Base-by-base conservation (phyloP, 495 filamentous ascomycete genomes). In the Penicilliopsis zonata region DNA sequence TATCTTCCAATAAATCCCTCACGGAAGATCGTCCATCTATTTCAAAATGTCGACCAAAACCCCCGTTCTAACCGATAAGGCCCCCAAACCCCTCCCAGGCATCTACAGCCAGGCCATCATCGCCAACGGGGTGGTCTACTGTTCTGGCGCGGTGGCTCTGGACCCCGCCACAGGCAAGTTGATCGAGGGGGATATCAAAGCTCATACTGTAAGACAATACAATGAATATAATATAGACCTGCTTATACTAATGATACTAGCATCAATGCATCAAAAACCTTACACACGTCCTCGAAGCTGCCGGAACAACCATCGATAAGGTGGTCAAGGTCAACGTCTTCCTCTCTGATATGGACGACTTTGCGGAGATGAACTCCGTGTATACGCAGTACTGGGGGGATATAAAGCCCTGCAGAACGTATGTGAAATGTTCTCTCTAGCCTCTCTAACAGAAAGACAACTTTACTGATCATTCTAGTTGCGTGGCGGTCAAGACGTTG, bases 271-370 rank as follows among this genome's bases (percentile, higher is more conserved):
- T 80, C 47, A 65, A 70, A 40, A 85, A 82, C 50, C 62, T 84
- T 15, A 56, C 60, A 2, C 66, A 71, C n/a, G 63, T 85, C 18
- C 69, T 85, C 26, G 61, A 72, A 35, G 78, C 70, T 20, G 72
- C 77, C 2, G 74, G 74, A 5, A 72, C 71, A 25, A 55, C 57
- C 23, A 55, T 82, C 31, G 59, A 60, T 35, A 78, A 78, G 40
- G 78, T 82, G 9, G 66, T 84, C 31, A 80, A 82, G 50, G 71
- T 74, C 41, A 78, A 72, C 38, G 71, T 82, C 28, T 85, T 80
- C 50, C 46, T 85, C 24, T 67, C 70, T 4, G 66, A 66, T 34
- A 82, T 85, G 78, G 69, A 70, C 32, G 68, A 80, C 43, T 83
- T 82, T 35, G 65, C 62, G 8, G 69, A 72, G 27, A 73, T 82